A percentile compares a stretch with the other conserved stretches of the same genome.
Conservation (phyloP, 2,329 filamentous ascomycete genomes). For the Ceratocystis cubensis region DNA sequence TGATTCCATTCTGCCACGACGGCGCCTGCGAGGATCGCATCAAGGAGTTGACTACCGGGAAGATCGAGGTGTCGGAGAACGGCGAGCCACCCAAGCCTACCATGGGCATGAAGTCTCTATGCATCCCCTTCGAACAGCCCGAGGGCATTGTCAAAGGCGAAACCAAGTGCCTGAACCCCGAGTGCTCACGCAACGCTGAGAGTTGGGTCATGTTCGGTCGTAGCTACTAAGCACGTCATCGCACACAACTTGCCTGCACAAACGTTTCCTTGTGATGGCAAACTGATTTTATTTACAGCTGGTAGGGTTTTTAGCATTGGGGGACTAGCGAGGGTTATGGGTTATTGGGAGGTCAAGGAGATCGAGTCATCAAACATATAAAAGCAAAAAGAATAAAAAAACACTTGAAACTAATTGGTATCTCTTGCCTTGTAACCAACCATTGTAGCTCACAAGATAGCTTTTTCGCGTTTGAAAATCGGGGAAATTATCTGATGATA, state of each 20-base stretch:
- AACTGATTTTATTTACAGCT: conserved; percentile 2
- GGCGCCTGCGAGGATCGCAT: conserved; percentile 81
- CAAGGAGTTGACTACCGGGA: conserved; percentile 79
- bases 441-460: background rate
- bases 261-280: background rate
- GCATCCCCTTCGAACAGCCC: conserved; percentile 72
- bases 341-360: background rate
- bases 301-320: conserved; percentile 10
- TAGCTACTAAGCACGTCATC: conserved; percentile 39
- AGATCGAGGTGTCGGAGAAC: conserved; percentile 45
- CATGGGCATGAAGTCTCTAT: conserved; percentile 59
- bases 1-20: conserved; percentile 81
- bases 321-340: background rate
- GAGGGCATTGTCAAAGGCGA: conserved; percentile 63
- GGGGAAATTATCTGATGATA: background rate
- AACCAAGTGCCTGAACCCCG: conserved; percentile 85
- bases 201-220: conserved; percentile 89
- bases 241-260: too few species aligned
- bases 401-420: conserved; percentile 7
- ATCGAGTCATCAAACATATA: background rate
- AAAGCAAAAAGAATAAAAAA: conserved; percentile 13
- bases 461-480: background rate
- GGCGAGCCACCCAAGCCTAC: conserved; percentile 44
- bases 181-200: conserved; percentile 64
- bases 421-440: background rate